A percentile compares a stretch with the other conserved stretches of the same genome.
These are phyloP conservation scores for Musa troglodytarum DNA, from an alignment of 176 grass and related monocot species.

Conservation along the genomic window DNA sequence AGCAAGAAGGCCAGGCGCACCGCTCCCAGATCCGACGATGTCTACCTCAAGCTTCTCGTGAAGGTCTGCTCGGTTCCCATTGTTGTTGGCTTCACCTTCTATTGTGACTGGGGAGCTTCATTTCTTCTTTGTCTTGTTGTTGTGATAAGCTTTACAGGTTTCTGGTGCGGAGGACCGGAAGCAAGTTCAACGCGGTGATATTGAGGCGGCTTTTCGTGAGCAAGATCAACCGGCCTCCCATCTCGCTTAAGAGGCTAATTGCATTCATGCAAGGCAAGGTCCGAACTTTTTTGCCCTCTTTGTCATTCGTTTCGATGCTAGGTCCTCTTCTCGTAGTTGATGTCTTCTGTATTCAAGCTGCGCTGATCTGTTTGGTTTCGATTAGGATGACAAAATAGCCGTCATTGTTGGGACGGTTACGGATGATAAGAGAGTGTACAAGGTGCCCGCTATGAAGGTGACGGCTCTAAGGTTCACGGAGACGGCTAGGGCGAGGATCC, in stretches of 20 bases:
- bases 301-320: not conserved
- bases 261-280: not conserved
- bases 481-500: constrained; percentile 2
- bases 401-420: not conserved
- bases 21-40: constrained; percentile 1
- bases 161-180: not conserved
- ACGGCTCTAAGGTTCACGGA: constrained; percentile 1
- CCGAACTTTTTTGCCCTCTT: not conserved
- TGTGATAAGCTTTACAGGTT: not conserved
- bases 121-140: not conserved
- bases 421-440: not conserved
- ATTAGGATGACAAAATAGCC: not conserved
- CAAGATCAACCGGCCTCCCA: not conserved
- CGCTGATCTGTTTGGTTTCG: not conserved
- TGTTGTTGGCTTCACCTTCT: not conserved
- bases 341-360: not conserved
- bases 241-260: not conserved
- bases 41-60: not conserved
- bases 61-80: not conserved
- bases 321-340: not conserved
- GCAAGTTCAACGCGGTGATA: constrained; percentile 1
- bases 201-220: constrained; percentile 1
- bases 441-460: not conserved
- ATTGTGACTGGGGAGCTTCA: not conserved
- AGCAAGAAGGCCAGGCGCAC: constrained; percentile 5